These are phyloP conservation scores for Lichtheimia ornata DNA, from an alignment of 371 early-diverging fungal species.

Conservation along the genomic window DNA sequence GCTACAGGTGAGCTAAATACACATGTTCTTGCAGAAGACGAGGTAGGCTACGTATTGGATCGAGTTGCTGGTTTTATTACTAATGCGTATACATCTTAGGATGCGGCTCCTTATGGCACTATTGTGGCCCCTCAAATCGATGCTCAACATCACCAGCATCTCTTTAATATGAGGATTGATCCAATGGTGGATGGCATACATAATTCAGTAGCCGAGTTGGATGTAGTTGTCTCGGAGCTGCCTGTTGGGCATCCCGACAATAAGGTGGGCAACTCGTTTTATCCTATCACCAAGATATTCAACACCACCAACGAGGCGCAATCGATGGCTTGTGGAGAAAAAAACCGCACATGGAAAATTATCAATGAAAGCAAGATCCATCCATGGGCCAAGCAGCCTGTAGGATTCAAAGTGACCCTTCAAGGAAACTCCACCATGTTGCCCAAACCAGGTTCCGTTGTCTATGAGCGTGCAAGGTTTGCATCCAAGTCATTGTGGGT, in stretches of 20 bases:
- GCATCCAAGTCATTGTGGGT: slow-evolving; percentile 51
- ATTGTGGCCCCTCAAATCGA: slow-evolving; percentile 50
- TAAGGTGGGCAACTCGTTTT: slow-evolving; percentile 40
- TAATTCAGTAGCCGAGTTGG: slow-evolving; percentile 40
- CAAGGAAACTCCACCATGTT: slow-evolving; percentile 35
- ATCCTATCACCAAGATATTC: slow-evolving; percentile 25
- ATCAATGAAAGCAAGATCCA: slow-evolving; percentile 39
- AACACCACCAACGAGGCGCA: slow-evolving; percentile 39
- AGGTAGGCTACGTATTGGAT: slow-evolving; percentile 5
- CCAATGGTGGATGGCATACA: slow-evolving; percentile 48
- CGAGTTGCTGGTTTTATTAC: not conserved
- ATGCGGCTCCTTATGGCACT: slow-evolving; percentile 40
- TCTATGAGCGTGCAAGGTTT: slow-evolving; percentile 47
- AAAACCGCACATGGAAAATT: slow-evolving; percentile 42
- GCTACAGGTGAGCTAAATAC: slow-evolving; percentile 55
- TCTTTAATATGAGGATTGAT: slow-evolving; percentile 53
- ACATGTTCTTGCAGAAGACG: slow-evolving; percentile 48
- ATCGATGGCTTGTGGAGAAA: slow-evolving; percentile 22
- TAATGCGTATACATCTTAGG: not conserved
- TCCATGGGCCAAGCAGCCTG: slow-evolving; percentile 39
- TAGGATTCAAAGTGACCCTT: slow-evolving; percentile 37
- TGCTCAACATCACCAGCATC: slow-evolving; percentile 52
- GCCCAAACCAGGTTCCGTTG: slow-evolving; percentile 45
- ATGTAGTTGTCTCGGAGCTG: slow-evolving; percentile 27
- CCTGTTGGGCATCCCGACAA: slow-evolving; percentile 52